Evolutionary conservation across 768 basidiomycete genomes (phyloP).

Genomic region (Trametes cinnabarina): DNA sequence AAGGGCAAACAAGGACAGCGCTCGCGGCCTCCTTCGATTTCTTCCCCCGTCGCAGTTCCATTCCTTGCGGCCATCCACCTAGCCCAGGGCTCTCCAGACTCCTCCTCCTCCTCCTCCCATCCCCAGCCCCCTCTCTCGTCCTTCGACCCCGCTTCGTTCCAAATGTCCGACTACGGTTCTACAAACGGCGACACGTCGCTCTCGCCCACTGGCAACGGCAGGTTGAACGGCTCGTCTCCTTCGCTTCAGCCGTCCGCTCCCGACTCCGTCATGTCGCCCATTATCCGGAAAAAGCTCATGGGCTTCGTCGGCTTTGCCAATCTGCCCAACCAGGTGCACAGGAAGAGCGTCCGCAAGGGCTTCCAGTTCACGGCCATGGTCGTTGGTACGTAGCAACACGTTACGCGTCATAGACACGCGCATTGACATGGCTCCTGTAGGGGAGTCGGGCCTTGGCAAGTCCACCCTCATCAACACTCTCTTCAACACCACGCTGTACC

Average conservation of each 20-base stretch:
- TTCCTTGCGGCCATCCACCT: conserved; percentile 40
- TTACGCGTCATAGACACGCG: conserved; percentile 15
- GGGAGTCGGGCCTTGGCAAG: conserved; percentile 98
- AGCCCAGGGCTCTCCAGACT: conserved; percentile 34
- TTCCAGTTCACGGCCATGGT: conserved; percentile 99
- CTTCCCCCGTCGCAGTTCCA: conserved; percentile 39
- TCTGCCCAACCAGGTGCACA: conserved; percentile 98
- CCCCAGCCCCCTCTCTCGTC: conserved; percentile 23
- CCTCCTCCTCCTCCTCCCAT: conserved; percentile 24
- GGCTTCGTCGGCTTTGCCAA: conserved; percentile 97
- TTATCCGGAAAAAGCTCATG: conserved; percentile 87
- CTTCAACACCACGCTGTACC: conserved; percentile 95
- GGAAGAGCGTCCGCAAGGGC: conserved; percentile 96
- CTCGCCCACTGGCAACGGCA: conserved; percentile 58
- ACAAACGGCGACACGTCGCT: conserved; percentile 58
- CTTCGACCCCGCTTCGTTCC: conserved; percentile 20
- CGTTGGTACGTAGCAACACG: conserved; percentile 70
- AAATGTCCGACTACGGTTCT: conserved; percentile 78
- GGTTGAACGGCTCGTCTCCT: conserved; percentile 61
- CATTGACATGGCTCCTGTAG: conserved; percentile 38
- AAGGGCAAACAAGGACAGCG: conserved; percentile 34
- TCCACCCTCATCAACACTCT: conserved; percentile 98
- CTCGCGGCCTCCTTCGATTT: conserved; percentile 35
- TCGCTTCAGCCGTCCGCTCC: conserved; percentile 41
- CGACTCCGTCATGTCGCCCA: conserved; percentile 33